Evolutionary conservation across 2,329 filamentous ascomycete species (phyloP).

Genomic region (Cryphonectria parasitica): DNA sequence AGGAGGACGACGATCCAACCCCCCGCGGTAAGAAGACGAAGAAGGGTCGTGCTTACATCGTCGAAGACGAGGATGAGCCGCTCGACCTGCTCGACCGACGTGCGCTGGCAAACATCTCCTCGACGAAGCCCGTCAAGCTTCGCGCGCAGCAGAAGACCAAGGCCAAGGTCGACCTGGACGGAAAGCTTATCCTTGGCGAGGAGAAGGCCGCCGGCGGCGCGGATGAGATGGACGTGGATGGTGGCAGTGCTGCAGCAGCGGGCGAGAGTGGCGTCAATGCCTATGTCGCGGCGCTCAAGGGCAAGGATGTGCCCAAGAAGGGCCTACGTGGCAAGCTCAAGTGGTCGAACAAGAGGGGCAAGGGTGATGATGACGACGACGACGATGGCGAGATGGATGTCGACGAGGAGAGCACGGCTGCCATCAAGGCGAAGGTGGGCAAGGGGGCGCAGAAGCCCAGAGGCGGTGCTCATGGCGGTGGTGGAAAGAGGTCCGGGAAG

Average conservation of each 20-base stretch:
- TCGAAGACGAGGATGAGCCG: conserved; percentile 93
- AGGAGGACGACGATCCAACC: conserved; percentile 50
- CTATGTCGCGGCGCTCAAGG: conserved; percentile 71
- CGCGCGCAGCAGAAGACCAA: conserved; percentile 64
- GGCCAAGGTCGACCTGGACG: conserved; percentile 74
- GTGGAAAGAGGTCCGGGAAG: conserved; percentile 36
- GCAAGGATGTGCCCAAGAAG: conserved; percentile 66
- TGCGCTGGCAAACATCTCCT: conserved; percentile 90
- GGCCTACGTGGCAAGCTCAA: conserved; percentile 71
- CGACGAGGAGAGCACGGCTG: conserved; percentile 55
- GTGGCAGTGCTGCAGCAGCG: conserved; percentile 42
- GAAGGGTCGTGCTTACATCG: conserved; percentile 78
- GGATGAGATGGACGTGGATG: conserved; percentile 61
- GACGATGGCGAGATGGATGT: conserved; percentile 53
- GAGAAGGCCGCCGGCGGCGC: conserved; percentile 46
- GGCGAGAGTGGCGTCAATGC: conserved; percentile 64
- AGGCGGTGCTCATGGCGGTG: conserved; percentile 39
- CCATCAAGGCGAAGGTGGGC: conserved; percentile 49
- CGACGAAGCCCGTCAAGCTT: conserved; percentile 76
- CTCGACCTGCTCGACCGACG: conserved; percentile 89
- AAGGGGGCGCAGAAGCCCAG: conserved; percentile 44
- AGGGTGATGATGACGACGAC: conserved; percentile 51
- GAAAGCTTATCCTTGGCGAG: conserved; percentile 76
- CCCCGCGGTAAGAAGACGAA: conserved; percentile 49
- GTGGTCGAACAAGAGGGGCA: conserved; percentile 66